Base-by-base conservation (phyloP, 306 rosid genomes). In the Prunus armeniaca region DNA sequence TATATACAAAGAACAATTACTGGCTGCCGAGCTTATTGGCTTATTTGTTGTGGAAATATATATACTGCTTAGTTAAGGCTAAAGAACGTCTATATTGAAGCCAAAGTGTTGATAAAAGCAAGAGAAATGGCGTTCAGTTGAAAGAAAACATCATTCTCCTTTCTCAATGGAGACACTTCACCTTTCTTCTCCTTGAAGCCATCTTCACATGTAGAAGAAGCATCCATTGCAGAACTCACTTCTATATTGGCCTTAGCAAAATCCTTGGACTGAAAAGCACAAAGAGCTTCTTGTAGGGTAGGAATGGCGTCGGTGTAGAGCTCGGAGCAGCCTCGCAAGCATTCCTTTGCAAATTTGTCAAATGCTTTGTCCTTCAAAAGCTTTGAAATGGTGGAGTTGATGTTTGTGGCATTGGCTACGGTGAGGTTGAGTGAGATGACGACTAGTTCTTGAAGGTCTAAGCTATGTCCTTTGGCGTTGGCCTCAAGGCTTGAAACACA, bases 181-280 rank as follows among this genome's bases (percentile, higher is more conserved):
- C 83, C 84, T 75, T 81, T 67, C 83, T 72, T 83, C 5, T 90
- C 91, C 74, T 63, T 72, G 75, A 90, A 93, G 3, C 88, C 92
- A 51, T 92, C 92, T 73, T 90, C 92, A 80, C 96, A 88, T 1
- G 90, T 87, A 51, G 43, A 57, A 1, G 96, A 70, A 24, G 82
- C 77, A 75, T 88, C 96, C 88, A 90, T 15, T 58, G 92, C 88
- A 14, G 88, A 50, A 67, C 85, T 81, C 13, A 74, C 19, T 47
- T 75, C 38, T 9, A 56, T 18, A 15, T 81, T 81, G 5, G 81
- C 85, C 7, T 32, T 81, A 0, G 10, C 57, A 24, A 78, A 84
- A 20, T 84, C 82, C 76, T 9, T 69, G 32, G 62, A 50, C 51
- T 43, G 14, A 4, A 85, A 5, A 17, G 76, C 86, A 9, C 0